Base-by-base conservation (phyloP, 2,329 filamentous ascomycete species). In the Capronia americana region DNA sequence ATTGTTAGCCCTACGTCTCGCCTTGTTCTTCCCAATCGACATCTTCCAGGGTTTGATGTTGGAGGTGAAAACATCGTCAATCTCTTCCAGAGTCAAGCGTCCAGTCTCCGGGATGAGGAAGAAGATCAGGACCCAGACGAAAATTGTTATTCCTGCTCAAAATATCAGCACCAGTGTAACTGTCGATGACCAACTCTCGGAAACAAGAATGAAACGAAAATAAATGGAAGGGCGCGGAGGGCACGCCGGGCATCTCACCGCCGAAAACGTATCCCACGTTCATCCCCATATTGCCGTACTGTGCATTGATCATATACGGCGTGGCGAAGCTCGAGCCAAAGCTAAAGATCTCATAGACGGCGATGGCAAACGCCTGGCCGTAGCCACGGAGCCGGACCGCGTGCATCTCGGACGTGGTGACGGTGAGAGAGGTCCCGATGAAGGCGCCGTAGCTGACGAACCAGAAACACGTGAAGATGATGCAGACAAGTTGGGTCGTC, bases 341-440 rank as follows among this genome's bases (percentile, higher is more conserved):
- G 44, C 44, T 48, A 23, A 48, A 48, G 44, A 48, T 48, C 20
- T 48, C 44, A 23, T 48, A 48, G 20, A 48, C 14, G 1, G 44
- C 20, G 44, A 48, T 48, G 17, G 44, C 44, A 20, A 48, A 48
- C 20, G 44, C 44, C 20, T 48, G 44, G 20, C 44, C 44, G 44
- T 48, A 48, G 44, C 44, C 44, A 48, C 44, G 44, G 20, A 48
- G 44, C 44, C 44, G 17, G 44, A 48, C 44, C 20, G 44, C 44
- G 11, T 48, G 44, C 44, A 48, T 48, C 20, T 48, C 44, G 44
- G 44, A 48, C 44, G 44, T 48, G 44, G 44, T 23, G 20, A 48
- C 44, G 10, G 44, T 48, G 6, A 48, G 44, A 12, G 44, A 48
- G 14, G 44, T 48, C 17, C 44, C 44, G 20, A 48, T 48, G 20